Conservation (phyloP, 495 filamentous ascomycete genomes). For the Beverwykella pulmonaria region DNA sequence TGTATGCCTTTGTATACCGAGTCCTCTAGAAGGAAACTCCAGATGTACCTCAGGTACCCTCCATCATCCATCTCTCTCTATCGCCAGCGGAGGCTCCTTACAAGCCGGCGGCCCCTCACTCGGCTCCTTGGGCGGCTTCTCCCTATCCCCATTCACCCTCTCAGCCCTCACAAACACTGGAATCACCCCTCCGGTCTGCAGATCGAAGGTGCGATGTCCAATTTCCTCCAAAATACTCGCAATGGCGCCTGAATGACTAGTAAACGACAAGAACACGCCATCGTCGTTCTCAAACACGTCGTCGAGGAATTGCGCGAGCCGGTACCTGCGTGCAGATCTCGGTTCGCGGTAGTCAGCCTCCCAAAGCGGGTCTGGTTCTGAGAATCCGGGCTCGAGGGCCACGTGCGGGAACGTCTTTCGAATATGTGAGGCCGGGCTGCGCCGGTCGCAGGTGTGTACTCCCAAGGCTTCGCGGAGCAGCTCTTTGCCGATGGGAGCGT, state of each 20-base stretch:
- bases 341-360: constrained; percentile 42
- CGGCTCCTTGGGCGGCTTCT: constrained; percentile 21
- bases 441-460: constrained; percentile 79
- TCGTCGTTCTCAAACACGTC: constrained; percentile 63
- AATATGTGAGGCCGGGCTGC: constrained; percentile 62
- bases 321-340: constrained; percentile 54
- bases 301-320: constrained; percentile 62
- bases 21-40: neutral
- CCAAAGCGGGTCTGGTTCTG: constrained; percentile 46
- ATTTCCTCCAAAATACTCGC: constrained; percentile 39
- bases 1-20: neutral
- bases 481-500: constrained; percentile 42
- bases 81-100: neutral
- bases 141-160: constrained; percentile 31
- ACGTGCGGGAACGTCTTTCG: constrained; percentile 53
- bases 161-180: constrained; percentile 46
- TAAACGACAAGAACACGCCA: constrained; percentile 44
- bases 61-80: neutral
- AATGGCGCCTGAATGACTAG: constrained; percentile 46
- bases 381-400: constrained; percentile 64
- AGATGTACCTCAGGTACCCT: neutral
- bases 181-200: constrained; percentile 45
- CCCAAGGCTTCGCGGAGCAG: constrained; percentile 69
- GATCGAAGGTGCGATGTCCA: constrained; percentile 40
- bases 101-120: constrained; percentile 29